Conservation (phyloP, 352 stramenopile genomes). For the Pythium aquatile region DNA sequence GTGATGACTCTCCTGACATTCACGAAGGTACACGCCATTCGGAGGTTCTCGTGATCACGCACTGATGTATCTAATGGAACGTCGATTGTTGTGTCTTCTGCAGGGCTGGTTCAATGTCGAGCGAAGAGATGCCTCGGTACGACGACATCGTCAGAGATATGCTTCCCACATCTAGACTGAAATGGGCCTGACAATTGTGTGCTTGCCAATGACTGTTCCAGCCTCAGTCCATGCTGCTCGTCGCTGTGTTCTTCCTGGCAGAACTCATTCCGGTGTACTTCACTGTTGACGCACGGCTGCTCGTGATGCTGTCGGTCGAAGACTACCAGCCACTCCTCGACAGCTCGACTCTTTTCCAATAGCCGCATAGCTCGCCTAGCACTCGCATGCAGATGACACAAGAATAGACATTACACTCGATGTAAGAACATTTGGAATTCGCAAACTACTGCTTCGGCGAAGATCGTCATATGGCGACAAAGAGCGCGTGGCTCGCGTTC, state of each 20-base stretch:
- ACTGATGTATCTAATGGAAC: too few species aligned
- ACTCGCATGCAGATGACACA: background rate
- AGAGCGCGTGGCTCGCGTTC: constrained; percentile 13
- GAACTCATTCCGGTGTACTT: constrained; percentile 82
- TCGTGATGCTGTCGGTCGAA: constrained; percentile 81
- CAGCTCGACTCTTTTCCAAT: constrained; percentile 56
- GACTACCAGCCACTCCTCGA: constrained; percentile 76
- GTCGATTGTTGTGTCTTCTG: background rate
- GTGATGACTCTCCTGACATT: constrained; percentile 88
- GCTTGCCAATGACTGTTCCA: constrained; percentile 11
- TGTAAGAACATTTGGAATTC: background rate
- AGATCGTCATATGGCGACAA: constrained; percentile 8
- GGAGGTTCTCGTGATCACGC: too few species aligned
- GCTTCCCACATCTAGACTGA: background rate
- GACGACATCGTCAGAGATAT: background rate
- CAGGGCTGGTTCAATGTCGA: constrained; percentile 84
- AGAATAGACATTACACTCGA: constrained; percentile 1
- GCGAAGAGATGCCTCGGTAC: constrained; percentile 62
- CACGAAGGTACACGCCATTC: constrained; percentile 48
- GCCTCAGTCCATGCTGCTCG: constrained; percentile 81
- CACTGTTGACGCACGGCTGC: constrained; percentile 66
- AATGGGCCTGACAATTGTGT: background rate
- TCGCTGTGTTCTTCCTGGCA: constrained; percentile 74
- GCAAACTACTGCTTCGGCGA: background rate
- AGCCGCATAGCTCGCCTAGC: background rate